A percentile compares a stretch with the other conserved stretches of the same genome.
phyloP scores from a whole-genome alignment of 2,329 filamentous ascomycete species.

The Fusarium sublunatum region DNA sequence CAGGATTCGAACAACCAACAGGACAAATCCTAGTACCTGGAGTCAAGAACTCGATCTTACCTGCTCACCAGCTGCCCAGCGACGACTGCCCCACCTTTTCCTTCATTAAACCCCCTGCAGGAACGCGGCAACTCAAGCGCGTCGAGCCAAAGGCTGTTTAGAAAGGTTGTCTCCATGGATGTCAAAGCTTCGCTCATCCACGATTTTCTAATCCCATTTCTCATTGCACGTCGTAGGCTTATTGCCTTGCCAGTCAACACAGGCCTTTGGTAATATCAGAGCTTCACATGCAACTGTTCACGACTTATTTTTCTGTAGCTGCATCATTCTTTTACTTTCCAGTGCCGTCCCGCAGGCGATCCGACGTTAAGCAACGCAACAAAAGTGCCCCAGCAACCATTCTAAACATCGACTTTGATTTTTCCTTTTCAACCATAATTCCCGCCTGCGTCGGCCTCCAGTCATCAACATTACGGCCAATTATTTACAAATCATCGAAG shows the following conservation, averaged over 20 bases:
- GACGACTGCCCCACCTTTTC: slow-evolving; percentile 25
- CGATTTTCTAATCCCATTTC: slow-evolving; percentile 34
- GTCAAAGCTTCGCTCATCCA: slow-evolving; percentile 14
- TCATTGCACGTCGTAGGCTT: slow-evolving; percentile 28
- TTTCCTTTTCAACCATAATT: slow-evolving; percentile 13
- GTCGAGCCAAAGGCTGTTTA: slow-evolving; percentile 9
- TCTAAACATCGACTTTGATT: slow-evolving; percentile 15
- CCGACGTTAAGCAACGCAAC: slow-evolving; percentile 19
- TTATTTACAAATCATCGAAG: background rate
- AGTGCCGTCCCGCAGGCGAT: slow-evolving; percentile 2
- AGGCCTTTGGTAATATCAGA: slow-evolving; percentile 2
- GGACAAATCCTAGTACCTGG: background rate
- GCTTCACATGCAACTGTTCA: background rate
- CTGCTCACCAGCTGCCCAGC: slow-evolving; percentile 19
- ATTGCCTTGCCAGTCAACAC: slow-evolving; percentile 24
- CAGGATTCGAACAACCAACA: background rate
- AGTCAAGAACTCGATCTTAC: background rate
- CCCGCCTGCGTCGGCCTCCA: background rate
- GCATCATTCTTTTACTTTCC: slow-evolving; percentile 6
- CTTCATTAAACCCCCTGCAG: slow-evolving; percentile 45
- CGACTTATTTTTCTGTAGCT: background rate
- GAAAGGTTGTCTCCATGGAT: slow-evolving; percentile 16
- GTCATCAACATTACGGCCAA: background rate
- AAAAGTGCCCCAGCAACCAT: slow-evolving; percentile 34
- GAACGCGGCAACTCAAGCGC: slow-evolving; percentile 40